These are phyloP conservation scores for Aegilops sharonensis DNA, from an alignment of 176 grass and related monocot genomes.

Conservation along the genomic window DNA sequence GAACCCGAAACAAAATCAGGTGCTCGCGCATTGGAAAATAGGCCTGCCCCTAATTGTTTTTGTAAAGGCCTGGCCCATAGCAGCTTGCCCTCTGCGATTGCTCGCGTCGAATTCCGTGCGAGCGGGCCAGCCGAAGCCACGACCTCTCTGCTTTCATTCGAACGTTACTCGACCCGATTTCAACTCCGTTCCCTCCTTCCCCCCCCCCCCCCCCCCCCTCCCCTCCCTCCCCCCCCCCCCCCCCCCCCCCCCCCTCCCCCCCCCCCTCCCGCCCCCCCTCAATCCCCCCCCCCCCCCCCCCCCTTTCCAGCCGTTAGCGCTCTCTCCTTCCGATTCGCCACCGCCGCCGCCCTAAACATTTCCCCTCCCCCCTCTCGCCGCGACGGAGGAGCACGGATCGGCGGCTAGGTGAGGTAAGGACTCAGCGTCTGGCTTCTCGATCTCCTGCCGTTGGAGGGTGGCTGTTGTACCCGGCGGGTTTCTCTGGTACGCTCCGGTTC, in stretches of 20 bases:
- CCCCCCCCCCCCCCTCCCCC: background rate
- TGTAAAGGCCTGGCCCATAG: too few relatives aligned
- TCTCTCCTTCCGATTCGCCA: background rate
- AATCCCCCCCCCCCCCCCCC: background rate
- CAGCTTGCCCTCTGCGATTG: too few relatives aligned
- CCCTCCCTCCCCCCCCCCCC: background rate
- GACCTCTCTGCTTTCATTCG: constrained; percentile 31
- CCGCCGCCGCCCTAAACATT: background rate
- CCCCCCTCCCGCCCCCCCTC: too few relatives aligned
- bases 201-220: background rate
- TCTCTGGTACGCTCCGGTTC: background rate
- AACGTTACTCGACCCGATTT: constrained; percentile 33
- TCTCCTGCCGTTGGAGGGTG: background rate
- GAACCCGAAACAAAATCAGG: too few relatives aligned
- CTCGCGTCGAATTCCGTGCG: background rate
- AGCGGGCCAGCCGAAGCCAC: constrained; percentile 7
- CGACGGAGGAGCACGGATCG: background rate
- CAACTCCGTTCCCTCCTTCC: background rate
- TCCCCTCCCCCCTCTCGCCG: background rate
- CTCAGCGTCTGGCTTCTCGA: background rate
- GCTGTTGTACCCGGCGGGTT: background rate
- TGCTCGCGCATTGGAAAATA: too few relatives aligned
- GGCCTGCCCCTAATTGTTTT: too few relatives aligned
- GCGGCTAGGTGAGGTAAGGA: constrained; percentile 15
- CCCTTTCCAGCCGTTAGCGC: constrained; percentile 8